Evolutionary conservation across 257 asterid species (phyloP).

Genomic region (Echium plantagineum): DNA sequence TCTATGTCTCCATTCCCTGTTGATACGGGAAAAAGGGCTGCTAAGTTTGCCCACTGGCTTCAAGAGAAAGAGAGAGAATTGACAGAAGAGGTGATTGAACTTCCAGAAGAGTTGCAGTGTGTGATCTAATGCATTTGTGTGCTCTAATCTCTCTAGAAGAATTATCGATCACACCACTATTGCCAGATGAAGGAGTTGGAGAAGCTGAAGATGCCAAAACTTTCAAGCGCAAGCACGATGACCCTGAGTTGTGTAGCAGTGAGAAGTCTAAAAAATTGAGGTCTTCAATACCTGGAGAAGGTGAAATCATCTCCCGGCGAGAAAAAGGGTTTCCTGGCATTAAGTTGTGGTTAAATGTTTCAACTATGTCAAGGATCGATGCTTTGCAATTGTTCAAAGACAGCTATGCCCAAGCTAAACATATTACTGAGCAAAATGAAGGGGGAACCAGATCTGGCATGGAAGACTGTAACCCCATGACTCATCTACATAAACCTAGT

Average conservation of each 20-base stretch:
- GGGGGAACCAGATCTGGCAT: slow-evolving; percentile 8
- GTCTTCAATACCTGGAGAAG: slow-evolving; percentile 47
- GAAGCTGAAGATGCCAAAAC: slow-evolving; percentile 78
- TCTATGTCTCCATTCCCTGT: slow-evolving; percentile 54
- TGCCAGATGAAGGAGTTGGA: slow-evolving; percentile 86
- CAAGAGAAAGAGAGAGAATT: slow-evolving; percentile 56
- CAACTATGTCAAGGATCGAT: slow-evolving; percentile 37
- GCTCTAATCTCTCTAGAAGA: slow-evolving; percentile 63
- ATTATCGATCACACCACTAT: slow-evolving; percentile 47
- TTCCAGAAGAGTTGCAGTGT: slow-evolving; percentile 68
- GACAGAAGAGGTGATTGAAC: slow-evolving; percentile 59
- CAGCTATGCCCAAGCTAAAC: slow-evolving; percentile 10
- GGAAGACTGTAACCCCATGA: slow-evolving; percentile 11
- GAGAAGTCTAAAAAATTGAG: slow-evolving; percentile 42
- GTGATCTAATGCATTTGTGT: slow-evolving; percentile 63
- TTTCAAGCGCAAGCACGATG: slow-evolving; percentile 48
- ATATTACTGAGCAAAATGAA: slow-evolving; percentile 9
- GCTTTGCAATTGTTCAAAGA: slow-evolving; percentile 43
- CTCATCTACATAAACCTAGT: slow-evolving; percentile 24
- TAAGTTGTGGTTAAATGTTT: slow-evolving; percentile 46
- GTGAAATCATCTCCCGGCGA: slow-evolving; percentile 70
- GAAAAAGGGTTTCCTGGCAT: slow-evolving; percentile 93
- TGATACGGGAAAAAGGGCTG: slow-evolving; percentile 76
- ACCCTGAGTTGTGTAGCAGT: slow-evolving; percentile 31
- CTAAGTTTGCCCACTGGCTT: slow-evolving; percentile 62